These are phyloP conservation scores for Boletus reticulatus DNA, from an alignment of 768 basidiomycete species.

Conservation along the genomic window DNA sequence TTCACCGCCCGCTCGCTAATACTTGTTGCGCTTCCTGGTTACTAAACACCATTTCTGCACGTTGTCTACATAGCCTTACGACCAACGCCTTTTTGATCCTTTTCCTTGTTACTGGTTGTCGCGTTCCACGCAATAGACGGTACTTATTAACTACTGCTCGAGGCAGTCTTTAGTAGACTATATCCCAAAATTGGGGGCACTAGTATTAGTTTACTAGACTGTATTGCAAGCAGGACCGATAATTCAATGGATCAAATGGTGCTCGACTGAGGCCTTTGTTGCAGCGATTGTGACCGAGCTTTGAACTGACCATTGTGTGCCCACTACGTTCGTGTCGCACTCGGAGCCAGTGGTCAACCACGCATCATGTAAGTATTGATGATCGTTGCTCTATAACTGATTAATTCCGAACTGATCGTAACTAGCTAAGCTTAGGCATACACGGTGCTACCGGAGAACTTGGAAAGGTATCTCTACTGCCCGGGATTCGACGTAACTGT, in stretches of 20 bases:
- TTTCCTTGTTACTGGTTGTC: neutral
- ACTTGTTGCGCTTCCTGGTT: conserved; percentile 9
- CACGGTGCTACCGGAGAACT: no score
- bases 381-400: no score
- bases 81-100: neutral
- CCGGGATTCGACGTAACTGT: no score
- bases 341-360: no score
- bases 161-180: conserved; percentile 8
- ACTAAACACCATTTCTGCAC: conserved; percentile 4
- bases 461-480: no score
- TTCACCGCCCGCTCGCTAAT: conserved; percentile 5
- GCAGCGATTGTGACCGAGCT: no score
- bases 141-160: conserved; percentile 3
- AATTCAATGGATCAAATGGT: neutral
- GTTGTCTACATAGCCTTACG: conserved; percentile 1
- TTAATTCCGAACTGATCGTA: no score
- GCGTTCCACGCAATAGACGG: neutral
- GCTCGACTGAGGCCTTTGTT: no score
- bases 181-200: neutral
- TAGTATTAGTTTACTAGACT: neutral
- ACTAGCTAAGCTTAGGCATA: no score
- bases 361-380: no score
- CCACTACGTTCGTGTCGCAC: no score
- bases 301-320: no score
- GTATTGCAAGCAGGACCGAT: neutral